phyloP scores from a whole-genome alignment of 768 basidiomycete genomes.

The Chalciporus piperatus region DNA sequence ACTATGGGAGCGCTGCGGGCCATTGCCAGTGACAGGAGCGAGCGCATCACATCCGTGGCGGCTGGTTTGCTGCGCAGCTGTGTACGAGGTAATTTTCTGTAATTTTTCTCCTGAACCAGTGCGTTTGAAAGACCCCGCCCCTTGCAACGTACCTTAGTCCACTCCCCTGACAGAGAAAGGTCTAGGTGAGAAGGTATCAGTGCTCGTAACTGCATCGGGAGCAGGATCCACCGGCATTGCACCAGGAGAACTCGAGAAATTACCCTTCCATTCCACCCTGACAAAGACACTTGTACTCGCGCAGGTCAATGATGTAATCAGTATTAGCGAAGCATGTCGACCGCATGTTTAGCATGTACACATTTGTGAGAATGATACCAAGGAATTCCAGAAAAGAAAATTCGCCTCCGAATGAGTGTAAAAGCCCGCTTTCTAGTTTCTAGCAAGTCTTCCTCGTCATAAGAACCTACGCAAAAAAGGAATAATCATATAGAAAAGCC shows the following conservation, averaged over 20 bases:
- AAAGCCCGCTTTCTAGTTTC: conserved; percentile 21
- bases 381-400: conserved; percentile 15
- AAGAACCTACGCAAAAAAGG: conserved; percentile 32
- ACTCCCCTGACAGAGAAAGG: too few species aligned
- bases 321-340: conserved; percentile 10
- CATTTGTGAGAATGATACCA: conserved; percentile 4
- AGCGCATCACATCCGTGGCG: too few species aligned
- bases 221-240: too few species aligned
- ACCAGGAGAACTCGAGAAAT: not conserved
- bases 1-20: too few species aligned
- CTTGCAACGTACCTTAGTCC: too few species aligned
- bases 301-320: conserved; percentile 5
- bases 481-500: conserved; percentile 40
- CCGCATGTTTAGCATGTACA: conserved; percentile 17
- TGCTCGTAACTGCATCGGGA: too few species aligned
- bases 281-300: not conserved
- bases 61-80: too few species aligned
- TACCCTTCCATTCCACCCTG: conserved; percentile 16
- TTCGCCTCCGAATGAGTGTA: conserved; percentile 8
- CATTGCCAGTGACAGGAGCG: too few species aligned
- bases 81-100: too few species aligned
- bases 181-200: too few species aligned
- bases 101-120: too few species aligned
- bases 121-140: too few species aligned
- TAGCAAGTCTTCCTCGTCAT: conserved; percentile 21